Evolutionary conservation across 2,329 filamentous ascomycete species (phyloP), one percentile per base, ranked within the genome.

Genomic region (Alternaria novae-zelandiae): DNA sequence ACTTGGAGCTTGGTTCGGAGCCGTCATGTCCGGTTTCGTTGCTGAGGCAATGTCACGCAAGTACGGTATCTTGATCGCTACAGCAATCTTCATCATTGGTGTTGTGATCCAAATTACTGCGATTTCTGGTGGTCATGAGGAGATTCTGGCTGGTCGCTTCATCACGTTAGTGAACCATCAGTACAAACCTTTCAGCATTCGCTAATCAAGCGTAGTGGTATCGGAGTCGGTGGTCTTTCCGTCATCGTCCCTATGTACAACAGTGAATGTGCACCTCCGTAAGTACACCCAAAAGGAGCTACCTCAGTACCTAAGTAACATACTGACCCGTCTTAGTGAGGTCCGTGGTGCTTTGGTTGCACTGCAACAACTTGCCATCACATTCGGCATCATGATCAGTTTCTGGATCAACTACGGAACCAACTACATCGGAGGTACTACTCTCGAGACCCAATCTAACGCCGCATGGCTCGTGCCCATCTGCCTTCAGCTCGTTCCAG

Each of bases 1-100:
- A 74, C 86, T 94, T 2, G 91, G 91, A 56, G 91, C 91, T 46
- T 94, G 91, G 91, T 74, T 92, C n/a, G 91, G 91, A 41, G 87
- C 89, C 0, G 79, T 94, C 4, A 83, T 90, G 44, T 91, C 88
- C 3, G 89, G 91, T 1, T 90, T 90, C 72, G 77, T 93, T n/a
- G 91, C 91, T 17, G 91, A 94, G 74, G 83, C 85, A 4, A 77
- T 89, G 54, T 91, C 89, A 2, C 85, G 91, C 50, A 93, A 93
- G 77, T 89, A 90, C 66, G 86, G 87, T 7, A 89, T 93, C 59
- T 79, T 93, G 15, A 84, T 92, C 32, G 89, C 89, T 11, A 87
- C 87, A 1, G 76, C 80, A 11, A 85, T 93, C 21, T 93, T 94
- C 77, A 87, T 91, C 6, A 54, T 94, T 2, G 91, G 91, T 36